phyloP scores from a whole-genome alignment of 495 filamentous ascomycete genomes.

The Lindgomyces ingoldianus region DNA sequence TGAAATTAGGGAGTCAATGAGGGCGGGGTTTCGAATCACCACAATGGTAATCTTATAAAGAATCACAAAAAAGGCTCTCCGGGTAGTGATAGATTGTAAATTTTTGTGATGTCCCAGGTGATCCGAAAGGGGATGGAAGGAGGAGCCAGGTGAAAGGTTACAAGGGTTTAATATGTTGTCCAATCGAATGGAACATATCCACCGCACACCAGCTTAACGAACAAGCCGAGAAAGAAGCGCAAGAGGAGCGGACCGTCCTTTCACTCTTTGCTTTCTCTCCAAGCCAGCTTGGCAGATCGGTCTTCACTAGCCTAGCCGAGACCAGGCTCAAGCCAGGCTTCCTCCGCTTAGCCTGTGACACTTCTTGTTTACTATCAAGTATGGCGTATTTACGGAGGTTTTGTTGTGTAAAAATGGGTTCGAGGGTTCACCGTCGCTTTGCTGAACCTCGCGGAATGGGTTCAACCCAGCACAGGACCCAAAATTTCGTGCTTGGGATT shows the following conservation, averaged over 20 bases:
- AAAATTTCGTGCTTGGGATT: background rate
- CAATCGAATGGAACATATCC: conserved; percentile 30
- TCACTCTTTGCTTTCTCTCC: background rate
- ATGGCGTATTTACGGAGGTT: background rate
- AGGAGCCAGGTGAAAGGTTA: background rate
- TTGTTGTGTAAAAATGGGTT: background rate
- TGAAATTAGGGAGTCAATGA: background rate
- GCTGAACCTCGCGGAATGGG: background rate
- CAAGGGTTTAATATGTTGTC: conserved; percentile 5
- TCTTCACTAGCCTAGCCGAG: conserved; percentile 7
- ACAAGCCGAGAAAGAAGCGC: background rate
- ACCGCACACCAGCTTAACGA: background rate
- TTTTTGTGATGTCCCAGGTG: background rate
- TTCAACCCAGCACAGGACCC: background rate
- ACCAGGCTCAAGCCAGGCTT: conserved; percentile 16
- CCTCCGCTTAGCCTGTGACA: background rate
- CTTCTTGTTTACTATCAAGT: background rate
- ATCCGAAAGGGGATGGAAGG: background rate
- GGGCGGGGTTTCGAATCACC: background rate
- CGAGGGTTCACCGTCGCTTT: background rate
- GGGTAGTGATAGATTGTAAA: background rate
- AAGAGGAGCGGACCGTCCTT: background rate
- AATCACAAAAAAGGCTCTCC: background rate
- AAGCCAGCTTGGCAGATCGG: background rate
- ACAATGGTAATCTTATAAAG: background rate